Base-by-base conservation (phyloP, 2,329 filamentous ascomycete genomes). In the Metarhizium anisopliae region DNA sequence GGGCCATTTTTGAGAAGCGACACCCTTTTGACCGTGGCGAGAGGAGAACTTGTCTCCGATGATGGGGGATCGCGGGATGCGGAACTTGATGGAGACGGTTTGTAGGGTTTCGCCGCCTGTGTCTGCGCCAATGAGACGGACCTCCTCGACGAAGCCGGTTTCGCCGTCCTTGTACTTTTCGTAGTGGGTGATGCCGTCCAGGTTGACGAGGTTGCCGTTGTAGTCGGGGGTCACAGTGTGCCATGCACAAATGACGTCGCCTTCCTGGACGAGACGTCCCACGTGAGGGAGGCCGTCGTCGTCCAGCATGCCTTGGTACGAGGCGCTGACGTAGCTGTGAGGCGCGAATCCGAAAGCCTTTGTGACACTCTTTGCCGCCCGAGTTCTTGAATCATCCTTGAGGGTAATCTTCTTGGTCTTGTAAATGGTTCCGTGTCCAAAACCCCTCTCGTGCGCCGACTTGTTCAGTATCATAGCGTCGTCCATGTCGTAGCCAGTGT, bases 391-490 rank as follows among this genome's bases (percentile, higher is more conserved):
- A 59, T 93, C 89, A 53, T 96, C 90, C 63, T 90, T 88, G 18
- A 97, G 80, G 40, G 88, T 84, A 67, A 94, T 85, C 67, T 95
- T 89, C 74, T 97, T 96, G 8, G 91, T 95, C 77, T 99, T 99
- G 80, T 96, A 99, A 64, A 99, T 91, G 5, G 92, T 95, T 55
- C 94, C 94, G 66, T 97, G 85, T 42, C 91, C 93, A 66, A 99
- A 97, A 14, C 94, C 94, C 63, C 94, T 85, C 72, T 99, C 94
- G 71, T 96, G 90, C 2, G 93, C 86, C 20, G 91, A 96, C 71
- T 97, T 97, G 78, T 97, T 97, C 68, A 99, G 79, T 68, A 99
- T 97, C 93, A 97, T 97, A 69, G 94, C 94, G 74, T 99, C 94
- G 79, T 99, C 94, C 94, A 99, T 99, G 79, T 99, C 94, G 74